These are phyloP conservation scores for Coniochaeta sp. DNA, from an alignment of 2,329 filamentous ascomycete genomes.

Conservation along the genomic window DNA sequence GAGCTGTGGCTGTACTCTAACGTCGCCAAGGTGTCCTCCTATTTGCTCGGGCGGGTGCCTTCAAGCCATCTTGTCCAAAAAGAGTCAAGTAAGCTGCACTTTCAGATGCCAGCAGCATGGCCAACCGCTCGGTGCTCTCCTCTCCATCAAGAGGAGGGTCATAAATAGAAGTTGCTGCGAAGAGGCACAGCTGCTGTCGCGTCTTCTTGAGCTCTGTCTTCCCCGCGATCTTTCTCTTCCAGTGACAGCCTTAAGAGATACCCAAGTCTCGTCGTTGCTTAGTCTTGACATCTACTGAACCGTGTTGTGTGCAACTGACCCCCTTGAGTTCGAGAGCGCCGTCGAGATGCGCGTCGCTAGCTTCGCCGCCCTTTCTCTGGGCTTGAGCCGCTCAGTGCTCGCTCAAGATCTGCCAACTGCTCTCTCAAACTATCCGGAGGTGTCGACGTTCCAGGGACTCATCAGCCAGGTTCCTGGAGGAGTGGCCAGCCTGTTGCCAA, in stretches of 20 bases:
- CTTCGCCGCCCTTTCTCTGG: neutral
- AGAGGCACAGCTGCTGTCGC: neutral
- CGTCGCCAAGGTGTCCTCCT: neutral
- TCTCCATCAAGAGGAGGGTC: neutral
- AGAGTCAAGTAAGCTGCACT: neutral
- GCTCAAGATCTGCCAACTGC: neutral
- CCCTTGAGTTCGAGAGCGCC: neutral
- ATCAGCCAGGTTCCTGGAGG: neutral
- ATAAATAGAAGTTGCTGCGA: neutral
- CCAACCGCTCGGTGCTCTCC: neutral
- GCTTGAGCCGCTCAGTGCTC: neutral
- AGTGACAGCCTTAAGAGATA: neutral
- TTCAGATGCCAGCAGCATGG: neutral
- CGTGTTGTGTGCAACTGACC: neutral
- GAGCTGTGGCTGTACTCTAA: neutral
- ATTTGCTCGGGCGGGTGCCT: neutral
- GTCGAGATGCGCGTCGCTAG: neutral
- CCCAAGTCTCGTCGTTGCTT: neutral
- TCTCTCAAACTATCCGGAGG: neutral
- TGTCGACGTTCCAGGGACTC: neutral
- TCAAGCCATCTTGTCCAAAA: neutral
- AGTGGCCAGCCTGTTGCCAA: neutral
- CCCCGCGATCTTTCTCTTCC: neutral
- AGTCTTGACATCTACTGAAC: neutral
- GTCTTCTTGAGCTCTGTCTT: neutral